phyloP scores from a whole-genome alignment of 495 filamentous ascomycete species.

The Pseudevernia furfuracea region DNA sequence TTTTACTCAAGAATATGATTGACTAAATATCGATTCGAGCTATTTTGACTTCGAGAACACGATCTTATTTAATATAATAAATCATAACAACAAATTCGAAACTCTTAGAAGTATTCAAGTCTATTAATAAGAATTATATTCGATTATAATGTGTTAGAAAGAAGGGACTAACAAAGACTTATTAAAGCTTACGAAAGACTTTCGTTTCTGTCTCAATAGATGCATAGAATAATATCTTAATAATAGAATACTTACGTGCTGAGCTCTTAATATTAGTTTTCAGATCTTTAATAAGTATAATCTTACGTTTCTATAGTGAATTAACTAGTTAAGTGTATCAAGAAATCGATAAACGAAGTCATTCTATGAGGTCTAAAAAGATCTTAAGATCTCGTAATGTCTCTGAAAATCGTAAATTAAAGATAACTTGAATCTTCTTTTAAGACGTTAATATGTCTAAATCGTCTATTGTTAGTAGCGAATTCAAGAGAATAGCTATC shows the following conservation, averaged over 20 bases:
- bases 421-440: conserved; percentile 8
- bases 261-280: background rate
- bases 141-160: background rate
- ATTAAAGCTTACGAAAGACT: background rate
- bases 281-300: background rate
- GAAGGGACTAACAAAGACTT: no score
- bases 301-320: background rate
- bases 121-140: background rate
- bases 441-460: background rate
- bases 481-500: conserved; percentile 1
- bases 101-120: background rate
- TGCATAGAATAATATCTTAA: background rate
- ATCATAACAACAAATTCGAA: background rate
- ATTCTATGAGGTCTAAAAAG: background rate
- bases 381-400: conserved; percentile 2
- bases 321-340: background rate
- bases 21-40: no score
- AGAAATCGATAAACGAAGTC: conserved; percentile 1
- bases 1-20: conserved; percentile 5
- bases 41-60: no score
- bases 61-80: background rate
- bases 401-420: background rate
- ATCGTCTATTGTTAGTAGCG: background rate
- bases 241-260: background rate
- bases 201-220: background rate